Percentiles rank a stretch among this genome's conserved stretches.
Evolutionary conservation across 495 filamentous ascomycete genomes (phyloP).

Genomic region (Aspergillus sclerotioniger): DNA sequence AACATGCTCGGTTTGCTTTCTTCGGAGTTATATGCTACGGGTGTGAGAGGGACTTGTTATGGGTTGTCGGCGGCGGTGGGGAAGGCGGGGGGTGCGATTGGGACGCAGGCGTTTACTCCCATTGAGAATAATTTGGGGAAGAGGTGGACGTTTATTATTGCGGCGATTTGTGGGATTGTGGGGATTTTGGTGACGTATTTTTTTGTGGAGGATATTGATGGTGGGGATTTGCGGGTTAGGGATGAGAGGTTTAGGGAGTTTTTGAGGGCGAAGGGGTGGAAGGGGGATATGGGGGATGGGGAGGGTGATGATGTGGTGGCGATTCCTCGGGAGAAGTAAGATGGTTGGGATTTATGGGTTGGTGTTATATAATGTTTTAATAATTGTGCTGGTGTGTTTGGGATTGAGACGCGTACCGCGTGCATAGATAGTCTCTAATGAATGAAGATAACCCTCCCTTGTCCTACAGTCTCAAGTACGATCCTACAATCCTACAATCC

Average conservation of each 20-base stretch:
- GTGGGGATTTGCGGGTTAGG: not conserved
- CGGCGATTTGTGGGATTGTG: not conserved
- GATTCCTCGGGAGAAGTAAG: not conserved
- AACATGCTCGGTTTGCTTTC: not conserved
- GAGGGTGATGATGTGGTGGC: too few relatives aligned
- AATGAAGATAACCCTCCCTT: too few relatives aligned
- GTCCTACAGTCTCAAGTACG: too few relatives aligned
- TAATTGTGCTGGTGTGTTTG: too few relatives aligned
- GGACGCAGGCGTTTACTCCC: conserved; percentile 3
- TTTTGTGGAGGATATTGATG: not conserved
- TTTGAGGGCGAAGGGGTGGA: not conserved
- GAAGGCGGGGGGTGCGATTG: not conserved
- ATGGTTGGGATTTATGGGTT: not conserved
- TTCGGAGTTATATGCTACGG: not conserved
- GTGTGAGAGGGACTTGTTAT: not conserved
- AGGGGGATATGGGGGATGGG: conserved; percentile 1
- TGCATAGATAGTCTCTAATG: too few relatives aligned
- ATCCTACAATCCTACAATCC: too few relatives aligned
- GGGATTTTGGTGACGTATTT: conserved; percentile 1
- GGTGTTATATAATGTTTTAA: too few relatives aligned
- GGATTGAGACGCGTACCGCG: too few relatives aligned
- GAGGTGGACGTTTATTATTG: conserved; percentile 3
- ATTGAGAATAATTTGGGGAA: conserved; percentile 1
- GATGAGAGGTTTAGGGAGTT: conserved; percentile 1
- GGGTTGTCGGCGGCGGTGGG: conserved; percentile 1